Conservation (phyloP, 1,284 basidiomycete species). For the Testicularia cyperi region DNA sequence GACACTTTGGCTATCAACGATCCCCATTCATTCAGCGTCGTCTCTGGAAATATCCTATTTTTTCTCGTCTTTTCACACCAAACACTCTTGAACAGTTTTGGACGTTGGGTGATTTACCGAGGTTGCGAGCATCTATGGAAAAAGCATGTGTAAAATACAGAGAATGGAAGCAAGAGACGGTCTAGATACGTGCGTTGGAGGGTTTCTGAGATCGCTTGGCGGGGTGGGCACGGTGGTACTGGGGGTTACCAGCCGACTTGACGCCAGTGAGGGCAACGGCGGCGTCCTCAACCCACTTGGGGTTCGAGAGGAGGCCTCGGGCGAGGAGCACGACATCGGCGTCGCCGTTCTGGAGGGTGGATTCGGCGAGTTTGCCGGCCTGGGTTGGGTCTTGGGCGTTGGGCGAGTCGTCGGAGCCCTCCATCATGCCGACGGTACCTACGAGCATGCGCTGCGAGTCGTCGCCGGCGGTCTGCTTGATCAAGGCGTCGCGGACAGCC, state of each 20-base stretch:
- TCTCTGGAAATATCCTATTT: too few species aligned
- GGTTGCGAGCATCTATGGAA: too few species aligned
- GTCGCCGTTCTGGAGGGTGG: conserved; percentile 32
- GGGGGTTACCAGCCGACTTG: conserved; percentile 35
- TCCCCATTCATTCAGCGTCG: too few species aligned
- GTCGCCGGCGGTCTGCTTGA: conserved; percentile 4
- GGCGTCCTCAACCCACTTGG: conserved; percentile 47
- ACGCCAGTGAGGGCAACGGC: conserved; percentile 30
- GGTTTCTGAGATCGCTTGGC: conserved; percentile 14
- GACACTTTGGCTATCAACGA: background rate
- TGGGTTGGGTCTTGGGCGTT: conserved; percentile 20
- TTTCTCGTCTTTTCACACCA: too few species aligned
- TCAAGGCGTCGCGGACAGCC: conserved; percentile 34
- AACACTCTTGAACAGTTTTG: too few species aligned
- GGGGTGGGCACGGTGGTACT: conserved; percentile 42
- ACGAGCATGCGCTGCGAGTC: conserved; percentile 35
- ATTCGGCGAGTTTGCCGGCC: conserved; percentile 47
- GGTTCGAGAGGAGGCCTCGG: conserved; percentile 45
- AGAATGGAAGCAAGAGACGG: background rate
- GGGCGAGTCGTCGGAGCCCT: conserved; percentile 24
- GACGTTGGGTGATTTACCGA: too few species aligned
- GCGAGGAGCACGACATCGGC: conserved; percentile 47
- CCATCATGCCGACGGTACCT: conserved; percentile 52
- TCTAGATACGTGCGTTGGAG: background rate
- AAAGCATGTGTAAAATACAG: too few species aligned